phyloP scores from a whole-genome alignment of 2,329 filamentous ascomycete genomes.

The Xylariaceae sp. region DNA sequence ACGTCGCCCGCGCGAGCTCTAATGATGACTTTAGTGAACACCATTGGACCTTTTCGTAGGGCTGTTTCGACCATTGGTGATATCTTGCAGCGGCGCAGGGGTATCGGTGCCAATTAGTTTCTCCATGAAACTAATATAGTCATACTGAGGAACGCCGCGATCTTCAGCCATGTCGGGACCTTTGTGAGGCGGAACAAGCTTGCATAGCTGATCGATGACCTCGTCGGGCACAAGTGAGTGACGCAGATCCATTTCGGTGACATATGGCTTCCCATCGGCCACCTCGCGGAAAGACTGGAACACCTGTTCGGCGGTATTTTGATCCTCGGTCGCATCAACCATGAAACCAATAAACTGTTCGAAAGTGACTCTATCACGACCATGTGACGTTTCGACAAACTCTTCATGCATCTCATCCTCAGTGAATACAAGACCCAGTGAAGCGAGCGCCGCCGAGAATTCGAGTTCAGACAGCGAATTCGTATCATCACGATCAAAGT shows the following conservation, averaged over 20 bases:
- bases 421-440: conserved; percentile 90
- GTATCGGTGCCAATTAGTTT: conserved; percentile 56
- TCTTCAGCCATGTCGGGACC: conserved; percentile 87
- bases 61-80: conserved; percentile 30
- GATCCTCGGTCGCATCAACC: conserved; percentile 98
- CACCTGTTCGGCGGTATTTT: conserved; percentile 97
- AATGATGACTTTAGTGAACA: conserved; percentile 12
- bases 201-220: conserved; percentile 87
- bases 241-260: conserved; percentile 93
- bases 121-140: conserved; percentile 98
- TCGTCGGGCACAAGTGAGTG: conserved; percentile 96
- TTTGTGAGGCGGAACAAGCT: conserved; percentile 79
- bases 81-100: conserved; percentile 29
- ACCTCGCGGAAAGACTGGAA: conserved; percentile 98
- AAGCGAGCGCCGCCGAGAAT: conserved; percentile 94
- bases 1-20: too few species aligned
- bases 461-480: conserved; percentile 92
- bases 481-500: conserved; percentile 91
- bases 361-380: conserved; percentile 80
- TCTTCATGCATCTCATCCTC: conserved; percentile 98
- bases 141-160: conserved; percentile 80
- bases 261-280: conserved; percentile 96
- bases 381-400: conserved; percentile 82
- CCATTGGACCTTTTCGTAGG: conserved; percentile 30
- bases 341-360: conserved; percentile 99